Conservation (phyloP, 352 stramenopile species). For the Thraustotheca clavata region DNA sequence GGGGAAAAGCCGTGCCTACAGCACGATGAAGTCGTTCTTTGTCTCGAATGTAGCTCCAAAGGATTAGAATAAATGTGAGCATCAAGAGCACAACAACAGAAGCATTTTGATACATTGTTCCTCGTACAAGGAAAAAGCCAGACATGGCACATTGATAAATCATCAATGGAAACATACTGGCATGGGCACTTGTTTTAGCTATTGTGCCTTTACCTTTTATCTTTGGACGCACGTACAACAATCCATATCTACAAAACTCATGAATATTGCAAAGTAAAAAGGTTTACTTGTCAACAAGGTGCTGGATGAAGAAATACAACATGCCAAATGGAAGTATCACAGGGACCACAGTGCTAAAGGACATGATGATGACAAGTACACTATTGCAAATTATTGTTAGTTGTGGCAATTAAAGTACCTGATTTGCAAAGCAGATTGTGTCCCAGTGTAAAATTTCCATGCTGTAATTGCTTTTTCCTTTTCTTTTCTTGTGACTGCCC, state of each 20-base stretch:
- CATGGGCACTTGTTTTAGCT: slow-evolving; percentile 67
- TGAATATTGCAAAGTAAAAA: not conserved
- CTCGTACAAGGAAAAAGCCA: slow-evolving; percentile 73
- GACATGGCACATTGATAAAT: slow-evolving; percentile 78
- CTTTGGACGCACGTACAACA: slow-evolving; percentile 65
- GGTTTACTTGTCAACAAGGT: slow-evolving; percentile 59
- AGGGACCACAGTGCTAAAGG: slow-evolving; percentile 79
- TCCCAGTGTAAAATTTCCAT: slow-evolving; percentile 77
- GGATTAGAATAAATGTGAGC: slow-evolving; percentile 66
- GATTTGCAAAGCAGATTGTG: slow-evolving; percentile 76
- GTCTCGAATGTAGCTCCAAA: slow-evolving; percentile 81
- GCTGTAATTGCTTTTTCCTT: slow-evolving; percentile 61
- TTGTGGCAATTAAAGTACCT: not conserved
- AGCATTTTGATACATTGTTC: slow-evolving; percentile 62
- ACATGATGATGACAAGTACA: slow-evolving; percentile 71
- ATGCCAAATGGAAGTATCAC: slow-evolving; percentile 70
- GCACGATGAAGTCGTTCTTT: slow-evolving; percentile 40
- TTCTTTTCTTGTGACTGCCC: slow-evolving; percentile 62
- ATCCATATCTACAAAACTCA: slow-evolving; percentile 34
- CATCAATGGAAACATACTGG: slow-evolving; percentile 67
- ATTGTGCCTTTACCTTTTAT: slow-evolving; percentile 81
- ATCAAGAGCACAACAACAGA: slow-evolving; percentile 69
- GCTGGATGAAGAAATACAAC: slow-evolving; percentile 81
- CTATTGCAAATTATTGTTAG: slow-evolving; percentile 22
- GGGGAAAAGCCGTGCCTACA: slow-evolving; percentile 1